phyloP scores from a whole-genome alignment of 257 asterid species.

The Lycium barbarum region DNA sequence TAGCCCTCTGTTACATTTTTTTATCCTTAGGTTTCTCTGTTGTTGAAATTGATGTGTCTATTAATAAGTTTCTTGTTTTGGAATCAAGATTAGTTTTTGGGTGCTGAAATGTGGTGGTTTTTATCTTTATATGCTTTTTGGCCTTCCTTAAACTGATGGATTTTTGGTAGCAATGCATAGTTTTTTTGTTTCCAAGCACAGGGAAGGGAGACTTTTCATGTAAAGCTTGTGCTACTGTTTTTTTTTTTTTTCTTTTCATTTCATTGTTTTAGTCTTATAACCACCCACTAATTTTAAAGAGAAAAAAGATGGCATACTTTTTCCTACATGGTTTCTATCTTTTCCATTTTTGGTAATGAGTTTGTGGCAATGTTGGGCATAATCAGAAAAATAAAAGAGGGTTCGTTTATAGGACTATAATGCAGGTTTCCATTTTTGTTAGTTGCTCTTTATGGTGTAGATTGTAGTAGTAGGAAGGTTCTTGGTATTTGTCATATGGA shows the following conservation, averaged over 20 bases:
- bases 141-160: not conserved
- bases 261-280: not conserved
- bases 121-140: not conserved
- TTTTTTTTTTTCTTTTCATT: not conserved
- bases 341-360: not conserved
- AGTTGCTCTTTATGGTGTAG: not conserved
- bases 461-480: not conserved
- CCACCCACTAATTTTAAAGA: not conserved
- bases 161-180: conserved; percentile 4
- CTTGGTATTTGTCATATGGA: not conserved
- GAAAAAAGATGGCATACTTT: conserved; percentile 18
- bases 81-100: too few relatives aligned
- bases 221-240: not conserved
- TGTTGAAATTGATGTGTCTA: too few relatives aligned
- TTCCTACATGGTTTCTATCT: conserved; percentile 17
- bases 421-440: not conserved
- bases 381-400: conserved; percentile 48
- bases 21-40: too few relatives aligned
- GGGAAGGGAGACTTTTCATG: not conserved
- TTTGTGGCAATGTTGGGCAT: too few relatives aligned
- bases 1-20: too few relatives aligned
- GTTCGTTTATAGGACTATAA: conserved; percentile 39
- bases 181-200: not conserved
- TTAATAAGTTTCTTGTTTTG: too few relatives aligned
- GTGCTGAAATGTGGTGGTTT: too few relatives aligned